Percentiles rank a stretch among this genome's conserved stretches.
Evolutionary conservation across 2,329 filamentous ascomycete species (phyloP).

Genomic region (Mycosphaerella arachidis): DNA sequence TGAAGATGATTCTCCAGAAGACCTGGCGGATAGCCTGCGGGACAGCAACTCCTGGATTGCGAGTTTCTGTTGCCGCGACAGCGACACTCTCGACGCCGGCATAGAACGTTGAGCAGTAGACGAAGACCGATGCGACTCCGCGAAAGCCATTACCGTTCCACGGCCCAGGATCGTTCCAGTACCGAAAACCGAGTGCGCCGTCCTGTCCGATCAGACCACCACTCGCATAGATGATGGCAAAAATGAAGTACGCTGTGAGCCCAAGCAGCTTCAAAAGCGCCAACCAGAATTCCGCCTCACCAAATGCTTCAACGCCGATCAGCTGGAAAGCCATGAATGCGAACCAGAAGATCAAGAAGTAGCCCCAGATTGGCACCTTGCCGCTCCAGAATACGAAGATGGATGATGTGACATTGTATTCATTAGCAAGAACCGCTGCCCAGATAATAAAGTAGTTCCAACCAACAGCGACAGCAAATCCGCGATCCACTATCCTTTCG

Average conservation of each 20-base stretch:
- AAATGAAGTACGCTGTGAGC: constrained; percentile 38
- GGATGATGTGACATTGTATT: constrained; percentile 65
- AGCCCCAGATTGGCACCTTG: constrained; percentile 38
- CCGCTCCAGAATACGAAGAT: constrained; percentile 65
- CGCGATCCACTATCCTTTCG: constrained; percentile 66
- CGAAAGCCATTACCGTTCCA: constrained; percentile 38
- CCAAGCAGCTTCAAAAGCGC: constrained; percentile 39
- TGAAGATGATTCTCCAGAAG: constrained; percentile 41
- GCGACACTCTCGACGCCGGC: constrained; percentile 51
- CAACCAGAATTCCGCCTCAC: constrained; percentile 44
- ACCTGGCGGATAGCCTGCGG: constrained; percentile 32
- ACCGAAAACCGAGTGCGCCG: constrained; percentile 30
- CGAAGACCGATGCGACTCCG: constrained; percentile 41
- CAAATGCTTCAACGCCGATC: constrained; percentile 39
- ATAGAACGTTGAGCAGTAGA: constrained; percentile 45
- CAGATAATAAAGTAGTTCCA: constrained; percentile 71
- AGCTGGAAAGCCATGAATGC: constrained; percentile 38
- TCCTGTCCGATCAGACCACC: constrained; percentile 30
- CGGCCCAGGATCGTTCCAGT: constrained; percentile 37
- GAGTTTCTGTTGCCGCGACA: constrained; percentile 50
- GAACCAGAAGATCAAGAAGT: constrained; percentile 41
- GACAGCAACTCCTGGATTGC: constrained; percentile 46
- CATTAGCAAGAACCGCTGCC: constrained; percentile 62
- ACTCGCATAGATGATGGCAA: constrained; percentile 37
- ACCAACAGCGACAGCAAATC: constrained; percentile 63